These are phyloP conservation scores for Cucurbita ficifolia DNA, from an alignment of 306 rosid genomes.

Conservation along the genomic window DNA sequence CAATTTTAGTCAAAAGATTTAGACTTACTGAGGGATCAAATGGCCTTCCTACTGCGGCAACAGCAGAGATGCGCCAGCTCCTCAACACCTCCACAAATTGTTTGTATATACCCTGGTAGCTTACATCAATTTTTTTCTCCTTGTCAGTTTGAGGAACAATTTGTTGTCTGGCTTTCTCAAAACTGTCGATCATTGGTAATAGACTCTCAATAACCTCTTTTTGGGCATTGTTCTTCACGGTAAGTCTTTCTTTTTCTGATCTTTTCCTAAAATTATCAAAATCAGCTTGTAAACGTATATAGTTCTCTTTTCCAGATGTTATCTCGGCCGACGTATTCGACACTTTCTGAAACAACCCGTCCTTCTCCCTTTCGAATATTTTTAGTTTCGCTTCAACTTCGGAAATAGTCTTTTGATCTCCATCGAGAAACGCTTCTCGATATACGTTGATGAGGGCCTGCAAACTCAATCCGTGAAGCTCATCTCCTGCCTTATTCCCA, in stretches of 20 bases:
- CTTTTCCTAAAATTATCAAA: conserved; percentile 84
- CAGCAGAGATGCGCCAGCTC: conserved; percentile 51
- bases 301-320: conserved; percentile 51
- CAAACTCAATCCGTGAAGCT: conserved; percentile 18
- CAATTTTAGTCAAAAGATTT: neutral
- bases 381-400: conserved; percentile 35
- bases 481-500: conserved; percentile 16
- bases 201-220: conserved; percentile 55
- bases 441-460: conserved; percentile 40
- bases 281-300: conserved; percentile 70
- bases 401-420: conserved; percentile 29
- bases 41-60: conserved; percentile 71
- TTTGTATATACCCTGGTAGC: conserved; percentile 90
- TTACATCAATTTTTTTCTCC: conserved; percentile 65
- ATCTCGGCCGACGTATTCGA: conserved; percentile 38
- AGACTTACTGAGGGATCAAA: conserved; percentile 75
- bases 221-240: conserved; percentile 42
- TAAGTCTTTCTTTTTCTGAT: conserved; percentile 48
- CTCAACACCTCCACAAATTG: conserved; percentile 79
- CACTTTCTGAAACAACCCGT: conserved; percentile 35
- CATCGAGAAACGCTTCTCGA: conserved; percentile 49
- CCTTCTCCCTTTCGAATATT: conserved; percentile 22
- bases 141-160: conserved; percentile 49
- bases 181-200: conserved; percentile 71
- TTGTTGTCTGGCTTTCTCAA: conserved; percentile 66